A percentile compares a stretch with the other conserved stretches of the same genome.
Evolutionary conservation across 768 basidiomycete species (phyloP).

Genomic region (Podaxis pistillaris): DNA sequence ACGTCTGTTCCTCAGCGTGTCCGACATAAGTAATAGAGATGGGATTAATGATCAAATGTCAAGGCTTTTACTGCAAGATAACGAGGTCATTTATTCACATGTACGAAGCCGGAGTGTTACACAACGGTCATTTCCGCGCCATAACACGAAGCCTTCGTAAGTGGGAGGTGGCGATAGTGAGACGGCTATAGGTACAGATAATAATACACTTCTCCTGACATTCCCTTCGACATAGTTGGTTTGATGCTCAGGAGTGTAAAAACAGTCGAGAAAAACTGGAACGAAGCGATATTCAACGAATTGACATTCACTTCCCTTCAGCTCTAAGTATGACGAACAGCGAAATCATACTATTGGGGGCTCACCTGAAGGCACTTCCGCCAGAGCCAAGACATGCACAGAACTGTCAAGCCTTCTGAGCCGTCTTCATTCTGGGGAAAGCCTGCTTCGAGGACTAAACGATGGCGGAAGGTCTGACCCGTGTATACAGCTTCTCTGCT

Average conservation of each 20-base stretch:
- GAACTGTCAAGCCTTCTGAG: no score
- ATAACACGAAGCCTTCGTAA: not conserved
- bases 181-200: not conserved
- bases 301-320: not conserved
- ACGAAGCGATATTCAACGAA: not conserved
- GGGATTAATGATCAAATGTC: not conserved
- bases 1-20: conserved; percentile 39
- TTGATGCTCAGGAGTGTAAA: not conserved
- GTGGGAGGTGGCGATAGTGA: not conserved
- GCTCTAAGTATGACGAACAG: not conserved
- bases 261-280: not conserved
- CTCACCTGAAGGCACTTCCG: not conserved
- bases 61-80: not conserved
- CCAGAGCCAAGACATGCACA: not conserved
- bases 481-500: not conserved
- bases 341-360: no score
- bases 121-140: not conserved
- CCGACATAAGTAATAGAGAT: not conserved
- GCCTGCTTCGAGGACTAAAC: not conserved
- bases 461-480: not conserved
- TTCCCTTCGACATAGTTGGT: not conserved
- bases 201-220: not conserved
- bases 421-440: no score
- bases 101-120: not conserved
- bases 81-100: not conserved